These are phyloP conservation scores for Colletotrichum agaves DNA, from an alignment of 2,329 filamentous ascomycete genomes.

Conservation along the genomic window DNA sequence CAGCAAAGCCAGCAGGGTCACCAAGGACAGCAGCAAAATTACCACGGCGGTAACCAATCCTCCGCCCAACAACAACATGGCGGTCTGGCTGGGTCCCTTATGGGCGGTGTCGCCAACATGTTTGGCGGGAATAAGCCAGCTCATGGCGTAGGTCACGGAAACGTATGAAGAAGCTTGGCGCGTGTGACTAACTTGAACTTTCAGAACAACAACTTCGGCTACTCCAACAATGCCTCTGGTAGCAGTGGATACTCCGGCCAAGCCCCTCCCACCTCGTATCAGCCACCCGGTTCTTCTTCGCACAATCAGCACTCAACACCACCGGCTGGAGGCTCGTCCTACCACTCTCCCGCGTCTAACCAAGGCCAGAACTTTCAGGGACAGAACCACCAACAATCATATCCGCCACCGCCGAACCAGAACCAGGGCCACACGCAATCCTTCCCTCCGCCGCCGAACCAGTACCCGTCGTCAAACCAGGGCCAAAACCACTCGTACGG, in stretches of 20 bases:
- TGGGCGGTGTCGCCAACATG: constrained; percentile 64
- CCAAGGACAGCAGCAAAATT: constrained; percentile 48
- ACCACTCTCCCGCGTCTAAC: constrained; percentile 43
- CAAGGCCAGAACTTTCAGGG: constrained; percentile 31
- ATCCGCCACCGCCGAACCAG: constrained; percentile 39
- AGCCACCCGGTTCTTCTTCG: constrained; percentile 47
- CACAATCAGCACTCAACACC: constrained; percentile 42
- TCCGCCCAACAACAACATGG: constrained; percentile 50
- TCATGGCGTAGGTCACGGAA: constrained; percentile 49
- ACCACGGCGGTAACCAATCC: constrained; percentile 61
- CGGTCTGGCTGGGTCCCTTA: constrained; percentile 63
- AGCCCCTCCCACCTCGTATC: constrained; percentile 71
- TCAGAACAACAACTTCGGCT: constrained; percentile 71
- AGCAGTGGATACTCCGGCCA: constrained; percentile 69
- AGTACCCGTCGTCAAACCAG: constrained; percentile 35
- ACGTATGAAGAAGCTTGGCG: neutral
- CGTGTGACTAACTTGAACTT: constrained; percentile 36
- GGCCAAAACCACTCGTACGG: constrained; percentile 38
- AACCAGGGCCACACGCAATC: constrained; percentile 26
- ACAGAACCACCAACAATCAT: constrained; percentile 37
- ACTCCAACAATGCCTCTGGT: constrained; percentile 57
- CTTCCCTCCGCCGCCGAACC: constrained; percentile 38
- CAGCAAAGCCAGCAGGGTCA: constrained; percentile 45
- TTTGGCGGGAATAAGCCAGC: constrained; percentile 62
- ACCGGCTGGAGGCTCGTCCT: constrained; percentile 45